Percentiles rank a stretch among this genome's conserved stretches.
Conservation (phyloP, 2,329 filamentous ascomycete species). For the Botrytis squamosa region DNA sequence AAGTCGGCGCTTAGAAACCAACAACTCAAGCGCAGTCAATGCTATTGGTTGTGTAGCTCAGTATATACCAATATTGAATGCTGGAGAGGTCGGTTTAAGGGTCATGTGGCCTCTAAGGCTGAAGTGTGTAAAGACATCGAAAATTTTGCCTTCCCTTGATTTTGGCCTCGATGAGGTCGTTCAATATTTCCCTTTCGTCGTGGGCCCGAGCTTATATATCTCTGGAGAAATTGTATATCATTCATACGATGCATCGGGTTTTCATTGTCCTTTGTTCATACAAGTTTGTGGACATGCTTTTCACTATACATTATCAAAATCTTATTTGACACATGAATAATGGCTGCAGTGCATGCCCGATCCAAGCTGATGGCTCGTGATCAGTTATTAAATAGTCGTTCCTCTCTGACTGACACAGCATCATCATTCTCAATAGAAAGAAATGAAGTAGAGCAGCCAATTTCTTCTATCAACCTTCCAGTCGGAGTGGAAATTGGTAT, state of each 20-base stretch:
- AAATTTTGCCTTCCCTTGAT: neutral
- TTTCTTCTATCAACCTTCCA: neutral
- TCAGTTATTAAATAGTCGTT: neutral
- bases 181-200: neutral
- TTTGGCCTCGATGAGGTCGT: neutral
- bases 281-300: neutral
- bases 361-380: neutral
- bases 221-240: neutral
- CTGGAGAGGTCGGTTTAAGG: neutral
- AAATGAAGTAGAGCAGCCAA: neutral
- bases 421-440: neutral
- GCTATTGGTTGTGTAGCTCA: neutral
- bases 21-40: neutral
- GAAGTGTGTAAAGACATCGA: neutral
- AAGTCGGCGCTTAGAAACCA: neutral
- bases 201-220: neutral
- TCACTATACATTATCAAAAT: neutral
- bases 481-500: slow-evolving; percentile 4
- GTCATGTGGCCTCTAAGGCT: neutral
- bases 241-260: neutral
- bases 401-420: neutral
- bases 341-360: neutral
- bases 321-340: neutral
- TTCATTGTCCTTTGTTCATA: neutral
- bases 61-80: neutral